A percentile compares a stretch with the other conserved stretches of the same genome.
phyloP scores from a whole-genome alignment of 2,329 filamentous ascomycete species.

The Cephalotrichum gorgonifer region DNA sequence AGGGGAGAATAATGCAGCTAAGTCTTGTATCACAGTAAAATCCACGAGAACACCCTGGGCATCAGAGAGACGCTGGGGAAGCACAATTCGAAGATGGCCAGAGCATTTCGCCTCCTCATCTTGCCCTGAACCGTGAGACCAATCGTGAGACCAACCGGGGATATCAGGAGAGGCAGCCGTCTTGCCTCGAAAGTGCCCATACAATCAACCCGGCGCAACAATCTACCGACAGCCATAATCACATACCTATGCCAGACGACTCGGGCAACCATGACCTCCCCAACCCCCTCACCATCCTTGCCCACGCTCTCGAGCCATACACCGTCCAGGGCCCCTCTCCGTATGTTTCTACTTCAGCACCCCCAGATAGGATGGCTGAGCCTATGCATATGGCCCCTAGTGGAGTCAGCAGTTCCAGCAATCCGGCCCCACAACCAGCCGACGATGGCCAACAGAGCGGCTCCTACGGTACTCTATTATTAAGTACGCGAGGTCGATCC shows the following conservation, averaged over 20 bases:
- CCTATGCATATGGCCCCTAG: background rate
- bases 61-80: background rate
- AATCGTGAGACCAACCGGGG: background rate
- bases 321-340: background rate
- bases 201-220: background rate
- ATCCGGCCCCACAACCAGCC: background rate
- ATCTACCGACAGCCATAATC: background rate
- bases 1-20: background rate
- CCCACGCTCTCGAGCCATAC: background rate
- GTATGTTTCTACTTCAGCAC: background rate
- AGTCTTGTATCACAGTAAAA: background rate
- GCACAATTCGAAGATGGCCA: background rate
- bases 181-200: background rate
- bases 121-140: background rate
- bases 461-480: background rate
- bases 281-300: background rate
- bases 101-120: background rate
- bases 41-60: background rate
- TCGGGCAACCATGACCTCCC: background rate
- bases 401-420: background rate
- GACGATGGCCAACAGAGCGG: background rate
- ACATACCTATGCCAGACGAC: background rate
- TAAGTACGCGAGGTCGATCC: background rate
- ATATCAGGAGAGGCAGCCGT: background rate
- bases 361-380: background rate